A percentile compares a stretch with the other conserved stretches of the same genome.
These are phyloP conservation scores for Physcomitrium patens DNA, from an alignment of 225 moss, liverwort and hornwort genomes.

Conservation along the genomic window DNA sequence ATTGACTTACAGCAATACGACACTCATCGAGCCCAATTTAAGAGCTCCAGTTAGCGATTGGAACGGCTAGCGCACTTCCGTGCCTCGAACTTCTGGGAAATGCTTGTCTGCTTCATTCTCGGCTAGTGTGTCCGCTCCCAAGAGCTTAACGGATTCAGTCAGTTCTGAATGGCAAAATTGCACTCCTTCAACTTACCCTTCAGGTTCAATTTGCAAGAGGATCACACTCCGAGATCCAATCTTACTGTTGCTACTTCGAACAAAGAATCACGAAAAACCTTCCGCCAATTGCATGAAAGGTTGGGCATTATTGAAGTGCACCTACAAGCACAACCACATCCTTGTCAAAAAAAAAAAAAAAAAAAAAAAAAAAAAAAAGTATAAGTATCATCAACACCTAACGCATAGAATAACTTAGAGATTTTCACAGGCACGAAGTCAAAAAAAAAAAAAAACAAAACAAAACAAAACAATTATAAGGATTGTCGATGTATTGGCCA, in stretches of 20 bases:
- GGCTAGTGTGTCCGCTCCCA: background rate
- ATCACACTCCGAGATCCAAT: background rate
- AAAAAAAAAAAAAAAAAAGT: too few relatives aligned
- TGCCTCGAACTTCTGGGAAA: conserved; percentile 2
- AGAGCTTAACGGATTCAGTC: background rate
- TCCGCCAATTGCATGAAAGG: background rate
- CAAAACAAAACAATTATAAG: too few relatives aligned
- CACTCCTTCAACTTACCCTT: conserved; percentile 9
- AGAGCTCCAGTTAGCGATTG: conserved; percentile 15
- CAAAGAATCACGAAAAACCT: background rate
- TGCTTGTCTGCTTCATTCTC: conserved; percentile 23
- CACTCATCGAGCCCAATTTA: conserved; percentile 55
- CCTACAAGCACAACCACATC: conserved; percentile 26
- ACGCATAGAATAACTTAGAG: background rate
- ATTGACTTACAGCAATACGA: conserved; percentile 34
- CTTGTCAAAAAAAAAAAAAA: too few relatives aligned
- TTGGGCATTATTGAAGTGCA: background rate
- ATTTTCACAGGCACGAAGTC: background rate
- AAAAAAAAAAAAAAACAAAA: too few relatives aligned
- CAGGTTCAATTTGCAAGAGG: background rate
- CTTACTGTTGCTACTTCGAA: background rate
- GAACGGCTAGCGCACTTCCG: conserved; percentile 2
- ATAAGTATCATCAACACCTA: background rate
- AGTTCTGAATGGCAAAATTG: background rate
- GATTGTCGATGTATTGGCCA: background rate